These are phyloP conservation scores for Diplodia intermedia DNA, from an alignment of 2,329 filamentous ascomycete species.

Conservation along the genomic window DNA sequence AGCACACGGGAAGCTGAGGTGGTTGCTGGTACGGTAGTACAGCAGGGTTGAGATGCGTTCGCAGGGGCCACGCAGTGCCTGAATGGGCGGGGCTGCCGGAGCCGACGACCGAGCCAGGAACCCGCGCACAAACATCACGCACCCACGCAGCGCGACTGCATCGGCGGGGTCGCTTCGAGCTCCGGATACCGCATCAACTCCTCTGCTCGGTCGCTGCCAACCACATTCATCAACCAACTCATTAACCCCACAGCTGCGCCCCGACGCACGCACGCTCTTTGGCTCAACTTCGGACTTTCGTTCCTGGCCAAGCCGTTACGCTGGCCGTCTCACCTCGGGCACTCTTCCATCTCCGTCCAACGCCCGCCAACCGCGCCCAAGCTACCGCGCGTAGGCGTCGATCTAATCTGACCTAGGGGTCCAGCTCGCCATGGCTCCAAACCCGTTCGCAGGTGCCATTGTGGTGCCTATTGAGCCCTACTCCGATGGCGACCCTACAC, in stretches of 20 bases:
- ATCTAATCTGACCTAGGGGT: background rate
- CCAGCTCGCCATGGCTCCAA: conserved; percentile 12
- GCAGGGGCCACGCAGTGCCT: background rate
- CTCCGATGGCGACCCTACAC: conserved; percentile 47
- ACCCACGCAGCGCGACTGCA: background rate
- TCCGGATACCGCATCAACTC: background rate
- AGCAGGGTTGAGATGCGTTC: background rate
- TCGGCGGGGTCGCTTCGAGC: conserved; percentile 4
- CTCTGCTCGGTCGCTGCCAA: background rate
- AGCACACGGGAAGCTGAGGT: background rate
- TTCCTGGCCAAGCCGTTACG: background rate
- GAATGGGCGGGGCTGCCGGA: too few relatives aligned
- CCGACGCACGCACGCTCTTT: background rate
- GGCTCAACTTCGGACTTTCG: conserved; percentile 18
- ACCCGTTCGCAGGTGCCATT: background rate
- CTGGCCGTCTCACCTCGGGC: background rate
- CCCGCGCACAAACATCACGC: background rate
- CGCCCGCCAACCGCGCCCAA: conserved; percentile 1
- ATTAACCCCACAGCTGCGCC: background rate
- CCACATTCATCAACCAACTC: background rate
- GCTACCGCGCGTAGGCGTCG: conserved; percentile 5
- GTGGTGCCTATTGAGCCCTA: conserved; percentile 31
- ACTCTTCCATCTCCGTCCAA: background rate
- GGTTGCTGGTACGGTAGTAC: conserved; percentile 6
- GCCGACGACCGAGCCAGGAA: background rate